Percentiles rank a stretch among this genome's conserved stretches.
Evolutionary conservation across 108 stramenopile species (phyloP).

Genomic region (Cyclotella sp.): DNA sequence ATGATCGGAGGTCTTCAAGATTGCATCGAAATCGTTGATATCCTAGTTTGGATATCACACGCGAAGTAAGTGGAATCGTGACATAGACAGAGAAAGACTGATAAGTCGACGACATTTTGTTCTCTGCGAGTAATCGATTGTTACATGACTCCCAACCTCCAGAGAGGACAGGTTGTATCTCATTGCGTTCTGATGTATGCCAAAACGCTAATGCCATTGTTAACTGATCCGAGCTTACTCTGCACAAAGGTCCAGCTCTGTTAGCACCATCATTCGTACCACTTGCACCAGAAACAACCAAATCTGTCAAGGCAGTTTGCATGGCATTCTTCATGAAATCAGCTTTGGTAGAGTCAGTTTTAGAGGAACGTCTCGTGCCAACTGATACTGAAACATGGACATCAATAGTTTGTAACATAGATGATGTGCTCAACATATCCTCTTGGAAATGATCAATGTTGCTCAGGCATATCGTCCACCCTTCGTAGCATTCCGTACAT

Average conservation of each 20-base stretch:
- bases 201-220: slow-evolving; percentile 67
- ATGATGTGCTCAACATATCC: slow-evolving; percentile 10
- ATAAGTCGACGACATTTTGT: slow-evolving; percentile 1
- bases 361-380: background rate
- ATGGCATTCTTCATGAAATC: background rate
- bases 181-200: slow-evolving; percentile 43
- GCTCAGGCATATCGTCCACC: slow-evolving; percentile 48
- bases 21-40: slow-evolving; percentile 63
- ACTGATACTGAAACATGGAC: slow-evolving; percentile 46
- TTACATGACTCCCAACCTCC: slow-evolving; percentile 70
- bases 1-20: slow-evolving; percentile 36
- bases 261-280: background rate
- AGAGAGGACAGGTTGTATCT: slow-evolving; percentile 48
- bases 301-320: slow-evolving; percentile 29
- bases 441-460: slow-evolving; percentile 30
- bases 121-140: slow-evolving; percentile 13
- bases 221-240: slow-evolving; percentile 52
- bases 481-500: slow-evolving; percentile 35
- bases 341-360: slow-evolving; percentile 11
- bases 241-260: slow-evolving; percentile 5
- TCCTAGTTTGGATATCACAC: slow-evolving; percentile 48
- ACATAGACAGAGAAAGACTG: slow-evolving; percentile 35
- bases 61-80: slow-evolving; percentile 30
- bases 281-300: background rate
- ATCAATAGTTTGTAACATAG: slow-evolving; percentile 54